These are phyloP conservation scores for Suhomyces sp. DNA, from an alignment of 805 yeast genomes.

Conservation along the genomic window DNA sequence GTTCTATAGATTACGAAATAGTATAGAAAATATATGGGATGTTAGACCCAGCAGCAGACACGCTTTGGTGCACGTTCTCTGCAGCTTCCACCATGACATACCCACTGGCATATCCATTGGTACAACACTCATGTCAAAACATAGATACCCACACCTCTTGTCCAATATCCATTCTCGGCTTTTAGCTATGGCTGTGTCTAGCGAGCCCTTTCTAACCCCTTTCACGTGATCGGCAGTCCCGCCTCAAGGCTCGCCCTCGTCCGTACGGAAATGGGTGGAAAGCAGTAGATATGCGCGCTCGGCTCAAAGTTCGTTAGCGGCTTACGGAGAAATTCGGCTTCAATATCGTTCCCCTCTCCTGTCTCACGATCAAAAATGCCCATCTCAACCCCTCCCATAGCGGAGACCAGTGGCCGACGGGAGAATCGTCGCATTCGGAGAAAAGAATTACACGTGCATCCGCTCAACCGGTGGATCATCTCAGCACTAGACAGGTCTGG, in stretches of 20 bases:
- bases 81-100: not conserved
- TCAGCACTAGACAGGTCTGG: not conserved
- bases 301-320: not conserved
- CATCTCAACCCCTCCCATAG: not conserved
- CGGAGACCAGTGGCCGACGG: not conserved
- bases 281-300: not conserved
- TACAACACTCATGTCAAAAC: too few relatives aligned
- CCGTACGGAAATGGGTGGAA: not conserved
- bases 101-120: not conserved
- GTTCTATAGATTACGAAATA: not conserved
- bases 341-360: not conserved
- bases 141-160: too few relatives aligned
- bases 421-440: not conserved
- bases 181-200: not conserved
- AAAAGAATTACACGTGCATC: conserved; percentile 3
- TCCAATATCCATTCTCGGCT: not conserved
- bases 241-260: not conserved
- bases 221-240: not conserved
- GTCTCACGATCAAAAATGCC: not conserved
- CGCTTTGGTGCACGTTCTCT: not conserved
- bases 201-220: not conserved
- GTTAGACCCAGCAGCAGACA: not conserved
- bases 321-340: not conserved
- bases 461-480: conserved; percentile 2
- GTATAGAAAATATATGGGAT: not conserved